Base-by-base conservation (phyloP, 2,329 filamentous ascomycete species). In the Beauveria australis region DNA sequence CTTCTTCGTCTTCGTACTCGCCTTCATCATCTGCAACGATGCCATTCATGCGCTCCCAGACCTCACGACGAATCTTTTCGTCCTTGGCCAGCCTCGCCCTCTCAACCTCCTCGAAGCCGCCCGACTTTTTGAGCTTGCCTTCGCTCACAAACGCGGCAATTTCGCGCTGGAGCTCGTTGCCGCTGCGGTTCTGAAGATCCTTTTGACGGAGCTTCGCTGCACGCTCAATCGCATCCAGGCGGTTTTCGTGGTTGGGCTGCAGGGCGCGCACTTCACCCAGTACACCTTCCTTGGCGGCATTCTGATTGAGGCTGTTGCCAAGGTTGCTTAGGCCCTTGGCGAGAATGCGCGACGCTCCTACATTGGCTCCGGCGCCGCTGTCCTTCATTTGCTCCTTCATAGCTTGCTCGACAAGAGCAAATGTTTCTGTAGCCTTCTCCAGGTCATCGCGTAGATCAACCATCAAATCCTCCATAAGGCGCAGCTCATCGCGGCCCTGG, bases 311-410 rank as follows among this genome's bases (percentile, higher is more conserved):
- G 61, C 75, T 79, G 68, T 79, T 79, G 61, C 86, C 77, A 56
- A 79, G 79, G 65, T 76, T 80, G 53, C 71, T 71, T 3, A 87
- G 73, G 1, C 82, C 82, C 65, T 78, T 79, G 57, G 81, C 82
- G 65, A 86, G 81, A 54, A 81, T 79, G 8, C 81, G 74, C 19
- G 83, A 84, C 5, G 79, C 79, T 51, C 76, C 78, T 12, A 77
- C 76, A 53, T 79, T 78, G 44, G 73, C 73, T 5, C 75, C 74
- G 6, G 82, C 82, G 54, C 83, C 82, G 53, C 78, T 82, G 63
- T 89, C 88, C 71, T 95, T 91, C 75, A 95, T 89, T 72, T 99
- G 94, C 75, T 97, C 92, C 76, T 96, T 96, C n/a, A 92, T 97
- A 9, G 94, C 94, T 75, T 97, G 89, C 75, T 99, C 94, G 18